Conservation (phyloP, 495 filamentous ascomycete species). For the Staphylotrichum tortipilum region DNA sequence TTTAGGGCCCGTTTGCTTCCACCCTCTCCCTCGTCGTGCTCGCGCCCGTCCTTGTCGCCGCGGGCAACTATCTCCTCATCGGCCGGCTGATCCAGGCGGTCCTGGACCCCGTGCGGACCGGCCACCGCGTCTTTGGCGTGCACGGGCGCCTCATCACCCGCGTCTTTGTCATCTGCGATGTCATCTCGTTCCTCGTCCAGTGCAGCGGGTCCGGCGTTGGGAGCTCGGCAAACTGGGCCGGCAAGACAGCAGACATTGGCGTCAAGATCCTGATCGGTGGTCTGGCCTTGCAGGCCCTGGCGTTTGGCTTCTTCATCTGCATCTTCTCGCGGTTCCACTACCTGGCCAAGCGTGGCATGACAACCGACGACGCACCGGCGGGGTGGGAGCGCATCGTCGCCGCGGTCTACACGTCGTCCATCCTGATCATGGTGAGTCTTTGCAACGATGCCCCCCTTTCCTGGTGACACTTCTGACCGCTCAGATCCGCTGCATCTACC, state of each 20-base stretch:
- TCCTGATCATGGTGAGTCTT: conserved; percentile 45
- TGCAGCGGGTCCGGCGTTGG: conserved; percentile 20
- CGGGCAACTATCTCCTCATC: conserved; percentile 41
- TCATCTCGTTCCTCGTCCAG: conserved; percentile 35
- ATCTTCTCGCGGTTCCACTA: conserved; percentile 32
- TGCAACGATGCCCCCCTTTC: neutral
- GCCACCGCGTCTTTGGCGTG: conserved; percentile 11
- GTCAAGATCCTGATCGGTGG: conserved; percentile 38
- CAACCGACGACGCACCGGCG: neutral
- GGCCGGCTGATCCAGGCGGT: conserved; percentile 38
- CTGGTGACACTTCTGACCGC: neutral
- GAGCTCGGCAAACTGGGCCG: conserved; percentile 22
- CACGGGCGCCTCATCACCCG: conserved; percentile 35
- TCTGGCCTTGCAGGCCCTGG: conserved; percentile 40
- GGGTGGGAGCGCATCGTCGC: conserved; percentile 45
- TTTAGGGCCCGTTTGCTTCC: conserved; percentile 46
- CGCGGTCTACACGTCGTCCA: conserved; percentile 45
- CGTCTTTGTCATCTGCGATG: conserved; percentile 31
- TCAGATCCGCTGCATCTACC: conserved; percentile 45
- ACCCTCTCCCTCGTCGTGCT: conserved; percentile 45
- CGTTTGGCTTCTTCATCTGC: conserved; percentile 42
- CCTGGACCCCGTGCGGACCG: conserved; percentile 13
- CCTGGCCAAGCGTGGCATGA: neutral
- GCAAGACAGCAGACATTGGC: conserved; percentile 22
- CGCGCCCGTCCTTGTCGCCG: conserved; percentile 39